Conservation (phyloP, 345 rosid genomes). For the Lepidium sativum region DNA sequence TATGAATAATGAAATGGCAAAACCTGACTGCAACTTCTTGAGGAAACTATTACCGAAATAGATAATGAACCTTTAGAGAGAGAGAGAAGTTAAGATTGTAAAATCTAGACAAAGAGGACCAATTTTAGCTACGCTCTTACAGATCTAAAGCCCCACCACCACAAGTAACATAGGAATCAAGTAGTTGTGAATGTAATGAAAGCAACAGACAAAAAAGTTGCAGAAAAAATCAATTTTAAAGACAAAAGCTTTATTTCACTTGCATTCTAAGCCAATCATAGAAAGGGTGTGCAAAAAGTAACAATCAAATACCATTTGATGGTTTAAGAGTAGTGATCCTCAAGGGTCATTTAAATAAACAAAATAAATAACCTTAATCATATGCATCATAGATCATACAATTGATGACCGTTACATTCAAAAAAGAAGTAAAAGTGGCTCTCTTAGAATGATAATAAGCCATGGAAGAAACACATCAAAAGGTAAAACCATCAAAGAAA, state of each 20-base stretch:
- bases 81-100: not conserved
- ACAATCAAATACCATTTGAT: constrained; percentile 41
- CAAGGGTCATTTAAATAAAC: not conserved
- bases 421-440: not conserved
- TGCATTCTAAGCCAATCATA: constrained; percentile 60
- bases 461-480: not conserved
- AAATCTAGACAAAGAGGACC: not conserved
- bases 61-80: not conserved
- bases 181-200: constrained; percentile 22
- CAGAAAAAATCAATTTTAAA: too few relatives aligned
- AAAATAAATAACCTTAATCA: not conserved
- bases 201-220: constrained; percentile 36
- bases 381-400: not conserved
- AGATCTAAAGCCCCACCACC: constrained; percentile 14
- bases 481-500: too few relatives aligned
- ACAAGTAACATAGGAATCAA: constrained; percentile 22
- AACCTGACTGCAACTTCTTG: constrained; percentile 3
- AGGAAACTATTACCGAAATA: constrained; percentile 6
- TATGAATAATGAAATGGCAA: not conserved
- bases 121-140: constrained; percentile 3
- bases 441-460: not conserved
- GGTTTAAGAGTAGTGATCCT: constrained; percentile 27
- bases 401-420: not conserved
- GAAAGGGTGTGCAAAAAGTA: constrained; percentile 24
- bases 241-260: constrained; percentile 42